Evolutionary conservation across 164 flowering plant genomes (phyloP), one percentile per base, ranked within the genome.

Genomic region (Annona cherimola): DNA sequence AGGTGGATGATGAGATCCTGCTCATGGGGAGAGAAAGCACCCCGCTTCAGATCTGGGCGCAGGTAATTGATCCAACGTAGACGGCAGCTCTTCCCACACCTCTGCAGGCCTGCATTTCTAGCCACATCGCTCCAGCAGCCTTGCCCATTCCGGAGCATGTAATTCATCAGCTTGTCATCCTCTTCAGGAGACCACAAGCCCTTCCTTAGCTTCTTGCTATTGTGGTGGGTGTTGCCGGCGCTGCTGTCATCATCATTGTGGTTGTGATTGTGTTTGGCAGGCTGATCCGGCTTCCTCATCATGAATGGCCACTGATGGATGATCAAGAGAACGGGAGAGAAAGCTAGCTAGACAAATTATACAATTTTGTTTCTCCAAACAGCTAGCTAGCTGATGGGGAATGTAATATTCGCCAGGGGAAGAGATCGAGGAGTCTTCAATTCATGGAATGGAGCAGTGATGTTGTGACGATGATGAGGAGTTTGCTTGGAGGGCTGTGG

Each of bases 61-160:
- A 89, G 62, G 74, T 89, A 87, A 69, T 87, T 87, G 65, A 89
- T 89, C 94, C 94, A 89, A 16, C 94, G 90, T 39, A 87, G 94
- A 18, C 94, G 85, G 64, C 94, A 89, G 70, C 94, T 89, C 78
- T 89, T 89, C 8, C 93, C 93, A 69, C 93, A 86, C 66, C 93
- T 83, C 75, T 79, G 87, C 59, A 89, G 74, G 14, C 89, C 93
- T 1, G 93, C 91, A 80, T 89, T 87, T 64, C 86, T 61, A 3
- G 93, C 93, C 66, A 89, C 86, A 42, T 89, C 94, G 70, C 88
- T 87, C 94, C 94, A 89, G 64, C 94, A 87, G 0, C 91, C 94
- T 66, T 89, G 91, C 8, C 94, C 94, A 75, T 86, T 86, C 39
- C 74, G 81, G 64, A 86, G 41, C 94, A 87, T 89, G 76, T 89